These are phyloP conservation scores for Echites panduratus DNA, from an alignment of 257 asterid species.

Conservation along the genomic window DNA sequence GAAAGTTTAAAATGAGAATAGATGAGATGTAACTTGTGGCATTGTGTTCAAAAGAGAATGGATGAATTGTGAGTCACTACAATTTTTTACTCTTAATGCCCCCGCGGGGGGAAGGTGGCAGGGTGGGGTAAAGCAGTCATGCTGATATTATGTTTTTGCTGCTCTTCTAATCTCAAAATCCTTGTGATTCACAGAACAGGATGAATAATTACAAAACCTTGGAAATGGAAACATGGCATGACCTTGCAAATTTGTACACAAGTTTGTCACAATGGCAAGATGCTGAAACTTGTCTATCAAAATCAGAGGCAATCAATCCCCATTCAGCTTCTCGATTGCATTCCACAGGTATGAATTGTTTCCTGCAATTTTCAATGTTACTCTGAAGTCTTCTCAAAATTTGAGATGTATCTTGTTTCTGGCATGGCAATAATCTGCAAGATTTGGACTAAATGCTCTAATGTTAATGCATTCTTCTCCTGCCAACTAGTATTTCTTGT, in stretches of 20 bases:
- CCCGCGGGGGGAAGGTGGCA: background rate
- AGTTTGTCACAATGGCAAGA: conserved; percentile 83
- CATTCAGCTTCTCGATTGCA: conserved; percentile 87
- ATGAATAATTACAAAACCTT: conserved; percentile 32
- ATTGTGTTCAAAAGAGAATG: background rate
- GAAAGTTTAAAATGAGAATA: too few relatives aligned
- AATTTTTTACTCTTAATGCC: too few relatives aligned
- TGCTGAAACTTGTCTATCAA: conserved; percentile 78
- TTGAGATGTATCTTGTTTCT: background rate
- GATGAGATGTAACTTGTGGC: too few relatives aligned
- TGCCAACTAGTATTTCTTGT: background rate
- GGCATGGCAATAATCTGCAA: background rate
- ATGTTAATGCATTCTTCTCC: background rate
- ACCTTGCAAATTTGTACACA: conserved; percentile 70
- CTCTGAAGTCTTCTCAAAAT: background rate
- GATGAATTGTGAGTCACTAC: too few relatives aligned
- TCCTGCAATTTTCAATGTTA: background rate
- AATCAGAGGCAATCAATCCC: conserved; percentile 71
- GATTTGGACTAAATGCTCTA: background rate
- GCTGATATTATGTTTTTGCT: background rate
- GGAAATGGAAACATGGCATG: conserved; percentile 95
- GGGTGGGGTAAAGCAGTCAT: background rate
- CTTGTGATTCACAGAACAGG: conserved; percentile 39
- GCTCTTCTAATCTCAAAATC: background rate
- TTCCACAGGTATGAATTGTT: conserved; percentile 44